Evolutionary conservation across 2,329 filamentous ascomycete species (phyloP), one percentile per base, ranked within the genome.

Genomic region (Neospermospora avenae): DNA sequence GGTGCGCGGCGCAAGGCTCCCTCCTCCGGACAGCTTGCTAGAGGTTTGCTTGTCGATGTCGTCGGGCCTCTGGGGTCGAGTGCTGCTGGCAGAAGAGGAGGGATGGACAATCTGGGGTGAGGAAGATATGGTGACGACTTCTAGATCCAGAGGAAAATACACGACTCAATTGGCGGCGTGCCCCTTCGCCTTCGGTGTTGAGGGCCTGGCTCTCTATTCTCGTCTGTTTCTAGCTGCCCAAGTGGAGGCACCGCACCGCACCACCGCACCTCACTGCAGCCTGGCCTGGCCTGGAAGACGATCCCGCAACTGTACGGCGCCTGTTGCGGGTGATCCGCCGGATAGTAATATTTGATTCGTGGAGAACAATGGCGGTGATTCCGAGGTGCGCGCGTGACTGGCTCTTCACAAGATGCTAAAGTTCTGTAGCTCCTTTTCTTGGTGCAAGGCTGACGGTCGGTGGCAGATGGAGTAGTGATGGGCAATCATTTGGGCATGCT

Each of bases 1-100:
- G 53, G 55, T 22, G 45, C 46, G 55, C 24, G 54, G 54, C 53
- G 52, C 55, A 56, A 51, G 48, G 31, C 48, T 64, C 64, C 66
- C 66, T 67, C 67, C 67, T 67, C 60, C 59, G 48, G 60, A 62
- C 63, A 64, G 64, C 60, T 65, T 69, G 57, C 51, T 62, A 28
- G 62, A 62, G n/a, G 46, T 24, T 44, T 22, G 45, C 18, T 52
- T 45, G 25, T 67, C 61, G 41, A 59, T 64, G 16, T 52, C 59
- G 34, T 44, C 39, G 20, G 54, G 55, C 24, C 44, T 34, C 28
- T 56, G 10, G 20, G 51, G 46, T 28, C 48, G 48, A 55, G 49
- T 39, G 31, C 57, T 49, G 53, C 22, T 24, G n/a, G 59, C 39
- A 31, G 44, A 24, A 66, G 64, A 69, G 66, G 66, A 70, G 65